A percentile compares a stretch with the other conserved stretches of the same genome.
phyloP scores from a whole-genome alignment of 2,329 filamentous ascomycete genomes.

The Colletotrichum horii region DNA sequence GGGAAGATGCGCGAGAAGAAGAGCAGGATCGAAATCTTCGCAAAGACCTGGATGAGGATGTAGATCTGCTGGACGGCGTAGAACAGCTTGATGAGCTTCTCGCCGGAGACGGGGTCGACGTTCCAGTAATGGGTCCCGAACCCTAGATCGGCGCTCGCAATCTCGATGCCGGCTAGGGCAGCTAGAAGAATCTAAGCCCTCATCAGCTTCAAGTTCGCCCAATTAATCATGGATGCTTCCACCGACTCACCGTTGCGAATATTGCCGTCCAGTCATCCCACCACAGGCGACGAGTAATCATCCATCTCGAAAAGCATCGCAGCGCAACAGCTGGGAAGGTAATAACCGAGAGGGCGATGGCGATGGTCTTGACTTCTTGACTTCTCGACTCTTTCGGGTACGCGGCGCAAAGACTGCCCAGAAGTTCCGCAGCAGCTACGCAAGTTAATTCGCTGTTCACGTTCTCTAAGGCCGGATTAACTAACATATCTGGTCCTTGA shows the following conservation, averaged over 20 bases:
- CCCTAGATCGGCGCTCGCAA: conserved; percentile 24
- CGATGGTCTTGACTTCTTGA: conserved; percentile 27
- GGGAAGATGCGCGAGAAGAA: conserved; percentile 28
- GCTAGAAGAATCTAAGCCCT: conserved; percentile 12
- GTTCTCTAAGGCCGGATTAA: neutral
- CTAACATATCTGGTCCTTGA: conserved; percentile 22
- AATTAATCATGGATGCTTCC: too few relatives aligned
- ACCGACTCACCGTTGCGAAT: conserved; percentile 9
- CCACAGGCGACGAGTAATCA: conserved; percentile 18
- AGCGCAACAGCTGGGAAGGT: conserved; percentile 20
- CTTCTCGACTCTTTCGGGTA: conserved; percentile 25
- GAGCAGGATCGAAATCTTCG: conserved; percentile 30
- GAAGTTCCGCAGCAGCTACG: neutral
- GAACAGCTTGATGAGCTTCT: conserved; percentile 22
- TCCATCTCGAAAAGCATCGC: conserved; percentile 23
- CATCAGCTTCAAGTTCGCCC: neutral
- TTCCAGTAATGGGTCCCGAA: conserved; percentile 30
- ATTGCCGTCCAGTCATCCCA: conserved; percentile 25
- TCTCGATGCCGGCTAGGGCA: conserved; percentile 22
- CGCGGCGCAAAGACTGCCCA: conserved; percentile 19
- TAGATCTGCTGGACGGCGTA: conserved; percentile 28
- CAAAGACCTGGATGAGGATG: conserved; percentile 26
- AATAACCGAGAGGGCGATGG: conserved; percentile 23
- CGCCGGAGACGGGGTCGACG: conserved; percentile 15
- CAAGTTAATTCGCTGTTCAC: neutral